Evolutionary conservation across 768 basidiomycete species (phyloP).

Genomic region (Termitomyces sp.): DNA sequence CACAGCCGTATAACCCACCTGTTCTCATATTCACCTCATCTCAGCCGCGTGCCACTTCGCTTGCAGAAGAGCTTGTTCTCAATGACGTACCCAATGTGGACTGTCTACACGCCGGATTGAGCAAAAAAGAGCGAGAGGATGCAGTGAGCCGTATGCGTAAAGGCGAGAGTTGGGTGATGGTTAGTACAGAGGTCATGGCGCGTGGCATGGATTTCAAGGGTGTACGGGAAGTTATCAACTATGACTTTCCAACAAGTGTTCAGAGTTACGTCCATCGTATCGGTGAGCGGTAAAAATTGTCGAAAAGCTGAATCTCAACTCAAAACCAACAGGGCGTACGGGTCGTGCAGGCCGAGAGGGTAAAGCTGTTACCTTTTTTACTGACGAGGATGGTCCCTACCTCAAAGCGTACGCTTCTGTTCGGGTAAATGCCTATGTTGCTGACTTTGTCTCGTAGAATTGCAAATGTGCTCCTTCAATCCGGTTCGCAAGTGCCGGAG

Average conservation of each 20-base stretch:
- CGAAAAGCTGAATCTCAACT: neutral
- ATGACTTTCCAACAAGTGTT: constrained; percentile 93
- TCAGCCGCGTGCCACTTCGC: constrained; percentile 78
- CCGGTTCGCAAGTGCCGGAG: constrained; percentile 86
- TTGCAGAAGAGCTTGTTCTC: constrained; percentile 78
- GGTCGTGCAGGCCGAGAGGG: constrained; percentile 92
- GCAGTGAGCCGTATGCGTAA: constrained; percentile 79
- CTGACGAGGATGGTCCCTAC: constrained; percentile 87
- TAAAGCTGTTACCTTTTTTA: constrained; percentile 94
- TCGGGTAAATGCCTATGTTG: neutral
- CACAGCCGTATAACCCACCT: constrained; percentile 85
- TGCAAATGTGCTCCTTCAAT: constrained; percentile 92
- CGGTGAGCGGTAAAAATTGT: constrained; percentile 38
- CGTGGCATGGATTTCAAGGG: constrained; percentile 98
- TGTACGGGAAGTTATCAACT: constrained; percentile 91
- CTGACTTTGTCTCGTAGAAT: constrained; percentile 49
- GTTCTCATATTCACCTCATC: constrained; percentile 88
- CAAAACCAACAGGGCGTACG: constrained; percentile 65
- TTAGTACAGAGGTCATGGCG: constrained; percentile 97
- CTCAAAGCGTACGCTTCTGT: constrained; percentile 69
- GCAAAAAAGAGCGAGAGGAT: constrained; percentile 83
- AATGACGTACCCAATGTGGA: constrained; percentile 81
- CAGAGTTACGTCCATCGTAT: constrained; percentile 97
- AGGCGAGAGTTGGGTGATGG: constrained; percentile 92
- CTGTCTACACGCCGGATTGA: constrained; percentile 88